Evolutionary conservation across 1,284 basidiomycete species (phyloP), one percentile per base, ranked within the genome.

Genomic region (Melampsora occidentalis): DNA sequence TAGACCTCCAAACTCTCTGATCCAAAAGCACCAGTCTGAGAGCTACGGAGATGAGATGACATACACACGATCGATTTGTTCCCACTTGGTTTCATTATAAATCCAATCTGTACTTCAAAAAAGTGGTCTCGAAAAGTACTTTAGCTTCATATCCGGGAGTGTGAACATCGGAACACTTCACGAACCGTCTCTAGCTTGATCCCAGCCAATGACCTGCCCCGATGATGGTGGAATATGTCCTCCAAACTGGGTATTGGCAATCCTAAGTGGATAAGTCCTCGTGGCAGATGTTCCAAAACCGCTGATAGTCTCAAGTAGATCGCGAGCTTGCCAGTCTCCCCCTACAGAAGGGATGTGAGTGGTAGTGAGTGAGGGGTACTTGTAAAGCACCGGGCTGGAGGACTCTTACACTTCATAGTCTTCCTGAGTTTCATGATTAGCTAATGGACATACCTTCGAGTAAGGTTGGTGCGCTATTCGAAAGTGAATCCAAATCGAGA

Each of bases 51-150:
- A 10, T 57, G 39, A 61, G 22, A n/a, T 57, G 57, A 62, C 73
- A 68, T 65, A 76, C 73, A 61, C 66, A 16, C 46, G 66, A 63
- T 76, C 73, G 7, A 76, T 48, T 49, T 62, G 46, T 57, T 65
- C 48, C 73, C 73, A 76, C 51, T 76, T 76, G 57, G 73, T 51
- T 39, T 76, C 73, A 28, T 68, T 76, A 46, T 76, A 76, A 35
- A 63, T 69, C 73, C 73, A 76, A 76, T 76, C 73, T 76, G 66
- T 42, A 22, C 39, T 25, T 49, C 5, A 35, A 39, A 28, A 22
- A 22, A 59, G 20, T 2, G 20, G 53, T n/a, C 53, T 59, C 28
- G 12, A 59, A 22, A 59, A 22, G 16, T 59, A 59, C 28, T 59
- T 59, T 20, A 59, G n/a, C 22, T 22, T 59, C 4, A 10, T 28